These are phyloP conservation scores for Dacryopinax primogenitus DNA, from an alignment of 768 basidiomycete genomes.

Conservation along the genomic window DNA sequence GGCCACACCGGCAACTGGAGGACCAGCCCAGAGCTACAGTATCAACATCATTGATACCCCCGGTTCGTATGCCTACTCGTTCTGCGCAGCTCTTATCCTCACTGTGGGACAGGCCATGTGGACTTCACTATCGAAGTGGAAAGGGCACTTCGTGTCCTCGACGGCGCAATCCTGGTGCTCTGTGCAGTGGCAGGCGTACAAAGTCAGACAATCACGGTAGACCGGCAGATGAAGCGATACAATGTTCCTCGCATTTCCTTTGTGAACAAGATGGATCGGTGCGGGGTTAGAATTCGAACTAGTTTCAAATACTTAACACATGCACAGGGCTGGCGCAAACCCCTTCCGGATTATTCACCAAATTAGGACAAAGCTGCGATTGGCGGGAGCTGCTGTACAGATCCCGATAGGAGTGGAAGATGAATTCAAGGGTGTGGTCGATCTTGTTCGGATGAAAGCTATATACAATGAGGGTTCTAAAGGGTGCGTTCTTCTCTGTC, in stretches of 20 bases:
- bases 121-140: constrained; percentile 99
- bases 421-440: constrained; percentile 79
- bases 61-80: constrained; percentile 35
- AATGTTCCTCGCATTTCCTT: constrained; percentile 91
- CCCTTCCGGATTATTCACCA: constrained; percentile 91
- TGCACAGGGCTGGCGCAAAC: constrained; percentile 77
- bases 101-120: constrained; percentile 67
- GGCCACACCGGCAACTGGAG: constrained; percentile 45
- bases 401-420: constrained; percentile 88
- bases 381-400: constrained; percentile 88
- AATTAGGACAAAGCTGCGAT: constrained; percentile 79
- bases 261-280: constrained; percentile 99
- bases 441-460: constrained; percentile 87
- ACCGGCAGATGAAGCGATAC: constrained; percentile 96
- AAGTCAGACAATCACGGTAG: constrained; percentile 98
- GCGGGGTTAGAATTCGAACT: constrained; percentile 11
- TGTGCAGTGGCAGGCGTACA: constrained; percentile 97
- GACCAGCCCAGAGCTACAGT: constrained; percentile 64
- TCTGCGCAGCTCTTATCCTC: neutral
- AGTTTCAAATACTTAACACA: neutral
- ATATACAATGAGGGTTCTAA: constrained; percentile 90
- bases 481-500: constrained; percentile 44
- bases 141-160: constrained; percentile 85
- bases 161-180: constrained; percentile 90
- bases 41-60: constrained; percentile 99